Evolutionary conservation across 495 filamentous ascomycete genomes (phyloP), one percentile per base, ranked within the genome.

Genomic region (Aspergillus cavernicola): DNA sequence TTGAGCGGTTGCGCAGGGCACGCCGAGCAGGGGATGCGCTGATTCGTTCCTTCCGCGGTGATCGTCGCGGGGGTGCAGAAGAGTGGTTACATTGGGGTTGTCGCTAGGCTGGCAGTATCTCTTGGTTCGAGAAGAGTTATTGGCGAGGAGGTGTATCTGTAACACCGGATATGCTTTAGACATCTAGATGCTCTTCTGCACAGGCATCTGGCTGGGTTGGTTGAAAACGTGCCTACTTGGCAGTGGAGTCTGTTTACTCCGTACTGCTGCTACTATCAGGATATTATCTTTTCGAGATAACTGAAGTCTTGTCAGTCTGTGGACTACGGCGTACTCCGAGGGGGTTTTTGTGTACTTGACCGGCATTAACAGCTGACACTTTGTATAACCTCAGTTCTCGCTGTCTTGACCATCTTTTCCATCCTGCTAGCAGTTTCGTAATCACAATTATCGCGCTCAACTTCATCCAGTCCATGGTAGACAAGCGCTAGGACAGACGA

Each of bases 51-150:
- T 15, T 24, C 1, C 11, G 44, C 9, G 18, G 12, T 0, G 44
- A 47, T 47, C 44, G 44, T 23, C 43, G 43, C 16, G n/a, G 19
- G 29, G 43, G 3, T 46, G 44, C 44, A 47, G 31, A 23, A 47
- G 29, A 33, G 29, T 16, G 26, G 44, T 47, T 47, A 47, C 44
- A 47, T 47, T 19, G 44, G 29, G 10, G 19, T 1, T 10, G 4
- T 33, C 31, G 26, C 26, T 29, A 29, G 26, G 26, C 26, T 29
- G 26, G 9, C 26, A 9, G 26, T 29, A 29, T 29, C 26, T 29
- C 26, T 5, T 29, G 26, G 26, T 29, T 9, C 5, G 26, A 9
- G 26, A 9, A 29, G 4, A n/a, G 36, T 16, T 22, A 40, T 23
- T 40, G 38, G 38, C 4, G 12, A 42, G 39, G 9, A 12, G 2